Percentiles rank a stretch among this genome's conserved stretches.
phyloP scores from a whole-genome alignment of 169 alveolate genomes.

The Plasmodium inui region DNA sequence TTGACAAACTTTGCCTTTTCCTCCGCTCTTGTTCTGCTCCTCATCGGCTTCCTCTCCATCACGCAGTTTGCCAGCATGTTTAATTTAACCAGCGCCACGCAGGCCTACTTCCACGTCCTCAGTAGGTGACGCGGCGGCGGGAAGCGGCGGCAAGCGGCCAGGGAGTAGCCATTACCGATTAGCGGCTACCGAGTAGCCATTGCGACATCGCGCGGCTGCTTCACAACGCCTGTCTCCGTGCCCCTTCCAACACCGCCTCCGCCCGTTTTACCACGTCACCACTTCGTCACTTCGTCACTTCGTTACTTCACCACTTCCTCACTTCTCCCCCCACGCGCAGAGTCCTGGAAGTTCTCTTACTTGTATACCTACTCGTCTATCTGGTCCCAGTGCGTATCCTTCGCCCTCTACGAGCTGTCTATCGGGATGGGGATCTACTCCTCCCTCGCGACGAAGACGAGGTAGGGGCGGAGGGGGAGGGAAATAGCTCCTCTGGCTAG shows the following conservation, averaged over 20 bases:
- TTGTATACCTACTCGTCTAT: slow-evolving; percentile 78
- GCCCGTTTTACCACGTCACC: too few species aligned
- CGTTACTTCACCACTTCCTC: not conserved
- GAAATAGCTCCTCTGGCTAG: not conserved
- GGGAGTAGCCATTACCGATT: not conserved
- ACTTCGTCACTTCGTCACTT: too few species aligned
- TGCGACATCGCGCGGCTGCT: not conserved
- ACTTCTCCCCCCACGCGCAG: not conserved
- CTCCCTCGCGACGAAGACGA: slow-evolving; percentile 80
- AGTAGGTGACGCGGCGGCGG: not conserved
- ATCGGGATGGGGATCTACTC: slow-evolving; percentile 85
- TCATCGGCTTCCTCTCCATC: slow-evolving; percentile 77
- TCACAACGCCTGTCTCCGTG: not conserved
- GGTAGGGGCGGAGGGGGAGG: not conserved
- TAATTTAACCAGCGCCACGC: slow-evolving; percentile 31
- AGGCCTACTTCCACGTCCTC: slow-evolving; percentile 44
- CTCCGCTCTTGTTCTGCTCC: slow-evolving; percentile 78
- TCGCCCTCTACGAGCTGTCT: slow-evolving; percentile 81
- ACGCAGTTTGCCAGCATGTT: slow-evolving; percentile 77
- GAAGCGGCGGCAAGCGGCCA: not conserved
- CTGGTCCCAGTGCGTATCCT: slow-evolving; percentile 84
- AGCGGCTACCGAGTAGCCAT: not conserved
- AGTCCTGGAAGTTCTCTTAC: slow-evolving; percentile 68
- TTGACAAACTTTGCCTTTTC: slow-evolving; percentile 81
- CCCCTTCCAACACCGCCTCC: too few species aligned